Base-by-base conservation (phyloP, 2,329 filamentous ascomycete genomes). In the Neurospora crassa region DNA sequence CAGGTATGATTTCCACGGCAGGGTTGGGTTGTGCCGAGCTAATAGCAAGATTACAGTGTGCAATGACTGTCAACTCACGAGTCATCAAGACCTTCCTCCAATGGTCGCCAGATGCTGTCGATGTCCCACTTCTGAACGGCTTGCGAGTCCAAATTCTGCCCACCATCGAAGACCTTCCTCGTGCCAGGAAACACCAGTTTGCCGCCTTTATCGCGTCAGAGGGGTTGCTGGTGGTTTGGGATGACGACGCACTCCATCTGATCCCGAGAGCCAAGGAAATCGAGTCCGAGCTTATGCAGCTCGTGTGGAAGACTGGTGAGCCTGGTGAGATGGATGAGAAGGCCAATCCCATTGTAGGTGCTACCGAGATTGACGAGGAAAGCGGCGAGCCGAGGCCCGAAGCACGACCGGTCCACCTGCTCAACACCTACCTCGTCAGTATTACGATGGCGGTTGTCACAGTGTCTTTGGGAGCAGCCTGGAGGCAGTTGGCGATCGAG, bases 61-160 rank as follows among this genome's bases (percentile, higher is more conserved):
- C 91, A 69, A 93, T 94, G 90, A 94, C 91, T 0, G 89, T 94
- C 74, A 93, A 92, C 79, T 94, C 92, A 0, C 83, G 91, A 74
- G 90, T 94, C 72, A 92, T 94, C 81, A 92, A 91, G 82, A 91
- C 91, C 0, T 93, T 93, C 76, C 83, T 94, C 8, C 86, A 90
- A 71, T 92, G 88, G 87, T 89, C 89, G 1, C 90, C 91, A 1
- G 87, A 91, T 71, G 91, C 91, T 1, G 86, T 91, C 24, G 91
- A 93, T 76, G 91, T 94, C 12, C 92, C 92, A 0, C 81, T 94
- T 69, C 89, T 89, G 82, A 92, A 94, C 78, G 91, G 91, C 24
- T 86, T 93, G n/a, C 87, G 90, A 45, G 88, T 94, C 18, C 92
- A 94, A 80, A 91, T 94, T 72, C 80, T 94, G 11, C 90, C 91